phyloP scores from a whole-genome alignment of 768 basidiomycete species.

The Lentinula guzmanii region DNA sequence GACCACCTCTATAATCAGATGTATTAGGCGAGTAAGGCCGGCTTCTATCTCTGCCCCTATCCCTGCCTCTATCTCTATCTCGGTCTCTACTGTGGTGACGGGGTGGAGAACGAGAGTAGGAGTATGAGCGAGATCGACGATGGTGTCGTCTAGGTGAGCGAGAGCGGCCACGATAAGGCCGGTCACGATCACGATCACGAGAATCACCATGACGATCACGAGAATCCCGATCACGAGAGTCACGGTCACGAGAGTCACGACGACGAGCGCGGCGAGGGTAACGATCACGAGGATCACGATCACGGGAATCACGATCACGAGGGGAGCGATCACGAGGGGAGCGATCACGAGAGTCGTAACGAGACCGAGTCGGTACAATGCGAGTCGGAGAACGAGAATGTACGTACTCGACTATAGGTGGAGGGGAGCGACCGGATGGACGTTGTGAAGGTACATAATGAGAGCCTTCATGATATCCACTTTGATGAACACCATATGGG shows the following conservation, averaged over 20 bases:
- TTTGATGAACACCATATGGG: neutral
- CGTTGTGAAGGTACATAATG: neutral
- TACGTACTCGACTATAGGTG: neutral
- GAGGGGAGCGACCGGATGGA: slow-evolving; percentile 5
- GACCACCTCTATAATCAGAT: slow-evolving; percentile 8
- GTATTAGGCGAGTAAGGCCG: slow-evolving; percentile 7
- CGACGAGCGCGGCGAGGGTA: neutral
- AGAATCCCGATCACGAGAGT: neutral
- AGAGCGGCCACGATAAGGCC: no score
- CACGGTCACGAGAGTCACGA: slow-evolving; percentile 18
- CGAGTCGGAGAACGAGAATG: slow-evolving; percentile 12
- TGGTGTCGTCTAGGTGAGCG: neutral
- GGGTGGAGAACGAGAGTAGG: neutral
- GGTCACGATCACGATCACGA: neutral
- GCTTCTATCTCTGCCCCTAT: neutral
- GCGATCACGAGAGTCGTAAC: neutral
- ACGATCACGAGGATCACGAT: neutral
- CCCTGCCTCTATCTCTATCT: neutral
- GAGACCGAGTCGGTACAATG: neutral
- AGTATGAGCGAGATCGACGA: slow-evolving; percentile 8
- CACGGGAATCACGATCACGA: slow-evolving; percentile 3
- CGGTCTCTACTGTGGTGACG: slow-evolving; percentile 6
- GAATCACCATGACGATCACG: neutral
- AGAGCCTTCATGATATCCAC: neutral
- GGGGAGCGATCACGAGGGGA: neutral